Evolutionary conservation across 148 eudicot genomes (phyloP), one percentile per base, ranked within the genome.

Genomic region (Amaranthus hypochondriacus): DNA sequence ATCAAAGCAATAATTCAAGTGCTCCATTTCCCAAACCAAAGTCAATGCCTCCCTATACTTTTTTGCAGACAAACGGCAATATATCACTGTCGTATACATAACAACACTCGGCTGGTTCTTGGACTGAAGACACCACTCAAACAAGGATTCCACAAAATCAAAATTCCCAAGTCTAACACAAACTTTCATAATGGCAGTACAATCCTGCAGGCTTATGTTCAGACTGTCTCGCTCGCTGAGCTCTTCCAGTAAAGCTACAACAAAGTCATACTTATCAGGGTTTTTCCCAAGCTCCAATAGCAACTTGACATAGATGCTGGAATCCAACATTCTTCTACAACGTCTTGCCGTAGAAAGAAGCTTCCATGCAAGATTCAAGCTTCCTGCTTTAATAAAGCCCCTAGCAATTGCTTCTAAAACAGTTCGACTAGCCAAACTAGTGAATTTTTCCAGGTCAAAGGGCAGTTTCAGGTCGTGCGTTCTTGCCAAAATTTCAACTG

Each of bases 1-100:
- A 86, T 95, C 97, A 76, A 92, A 82, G 12, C 83, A 75, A 75
- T 78, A 86, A 76, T 87, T 75, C 46, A 82, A 79, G 55, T 71
- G 85, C 80, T 95, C 98, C 93, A 95, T 95, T 85, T 92, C 97
- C 98, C 98, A 92, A 21, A 95, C 92, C 74, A 94, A 49, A 75
- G 87, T 83, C 81, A 91, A 73, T 10, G 93, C 95, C 72, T 94
- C 96, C 79, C 89, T 91, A 56, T 84, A 86, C 65, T 81, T 84
- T 42, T 76, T 76, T 52, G 83, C 84, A 42, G 70, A 79, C 56
- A 62, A 79, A 48, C 89, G 97, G 73, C 92, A 81, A 68, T 93
- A 89, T 72, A 93, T 84, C 62, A 93, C 56, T 75, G 94, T 88
- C 9, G 98, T 93, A 75, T 89, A 91, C 98, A 93, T 93, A 9